These are phyloP conservation scores for Hypericum androsaemum DNA, from an alignment of 345 rosid genomes.

Conservation along the genomic window DNA sequence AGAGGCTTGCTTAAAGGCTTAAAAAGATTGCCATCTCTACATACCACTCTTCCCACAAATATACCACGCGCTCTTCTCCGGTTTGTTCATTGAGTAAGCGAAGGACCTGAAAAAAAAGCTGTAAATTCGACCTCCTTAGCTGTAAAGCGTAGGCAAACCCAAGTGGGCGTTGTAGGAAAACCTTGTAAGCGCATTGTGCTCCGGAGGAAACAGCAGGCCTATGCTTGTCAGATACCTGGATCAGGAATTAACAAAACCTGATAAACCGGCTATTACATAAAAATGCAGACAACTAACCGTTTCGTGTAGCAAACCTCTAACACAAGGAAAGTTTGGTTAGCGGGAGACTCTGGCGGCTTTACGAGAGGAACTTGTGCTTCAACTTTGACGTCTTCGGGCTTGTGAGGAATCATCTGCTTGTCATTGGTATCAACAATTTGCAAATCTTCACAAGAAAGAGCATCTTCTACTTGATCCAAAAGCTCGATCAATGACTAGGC, in stretches of 20 bases:
- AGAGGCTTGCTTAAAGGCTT: neutral
- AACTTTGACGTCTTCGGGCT: slow-evolving; percentile 15
- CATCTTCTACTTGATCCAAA: slow-evolving; percentile 92
- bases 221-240: slow-evolving; percentile 69
- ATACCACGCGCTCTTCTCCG: slow-evolving; percentile 72
- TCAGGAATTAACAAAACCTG: slow-evolving; percentile 7
- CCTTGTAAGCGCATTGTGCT: slow-evolving; percentile 56
- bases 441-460: slow-evolving; percentile 58
- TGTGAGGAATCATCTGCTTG: slow-evolving; percentile 14
- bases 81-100: slow-evolving; percentile 75
- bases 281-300: neutral
- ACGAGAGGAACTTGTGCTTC: slow-evolving; percentile 16
- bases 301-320: slow-evolving; percentile 49
- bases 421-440: slow-evolving; percentile 25
- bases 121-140: slow-evolving; percentile 10
- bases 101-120: slow-evolving; percentile 58
- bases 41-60: slow-evolving; percentile 82
- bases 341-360: slow-evolving; percentile 17
- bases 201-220: slow-evolving; percentile 25
- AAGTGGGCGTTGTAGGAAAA: slow-evolving; percentile 15
- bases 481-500: slow-evolving; percentile 76
- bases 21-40: neutral
- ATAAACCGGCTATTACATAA: slow-evolving; percentile 9
- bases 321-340: slow-evolving; percentile 55
- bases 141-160: slow-evolving; percentile 4